A percentile compares a stretch with the other conserved stretches of the same genome.
Conservation (phyloP, 345 rosid species). For the Excoecaria cochinchinensis region DNA sequence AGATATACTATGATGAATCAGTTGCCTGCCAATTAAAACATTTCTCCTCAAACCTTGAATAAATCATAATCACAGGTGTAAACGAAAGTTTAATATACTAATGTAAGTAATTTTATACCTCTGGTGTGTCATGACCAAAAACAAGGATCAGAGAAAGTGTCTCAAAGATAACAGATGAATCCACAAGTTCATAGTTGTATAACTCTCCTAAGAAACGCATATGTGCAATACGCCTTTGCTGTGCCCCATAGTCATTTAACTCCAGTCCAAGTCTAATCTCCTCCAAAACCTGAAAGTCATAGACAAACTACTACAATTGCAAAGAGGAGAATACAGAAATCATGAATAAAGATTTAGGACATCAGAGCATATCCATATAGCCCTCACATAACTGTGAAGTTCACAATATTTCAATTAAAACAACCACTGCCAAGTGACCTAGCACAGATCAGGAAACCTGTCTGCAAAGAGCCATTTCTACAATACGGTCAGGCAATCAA, state of each 20-base stretch:
- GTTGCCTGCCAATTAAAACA: background rate
- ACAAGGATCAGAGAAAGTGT: conserved; percentile 79
- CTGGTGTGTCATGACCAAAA: conserved; percentile 77
- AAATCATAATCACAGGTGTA: background rate
- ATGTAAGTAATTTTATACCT: conserved; percentile 43
- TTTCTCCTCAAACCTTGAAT: background rate
- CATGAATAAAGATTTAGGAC: background rate
- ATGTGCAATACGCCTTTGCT: conserved; percentile 95
- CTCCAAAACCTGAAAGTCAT: conserved; percentile 79
- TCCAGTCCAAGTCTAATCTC: conserved; percentile 95
- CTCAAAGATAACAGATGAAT: conserved; percentile 95
- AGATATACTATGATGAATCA: background rate
- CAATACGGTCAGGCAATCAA: background rate
- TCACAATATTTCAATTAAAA: conserved; percentile 5
- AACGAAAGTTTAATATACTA: background rate
- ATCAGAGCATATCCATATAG: background rate
- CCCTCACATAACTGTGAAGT: background rate
- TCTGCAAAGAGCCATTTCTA: background rate
- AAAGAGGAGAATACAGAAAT: background rate
- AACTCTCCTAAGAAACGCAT: conserved; percentile 96
- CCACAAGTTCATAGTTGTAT: conserved; percentile 96
- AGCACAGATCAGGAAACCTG: background rate
- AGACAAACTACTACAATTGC: conserved; percentile 12
- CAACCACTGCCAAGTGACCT: background rate
- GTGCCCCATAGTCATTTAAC: conserved; percentile 93